phyloP scores from a whole-genome alignment of 73 alveolate species.

The Paramecium biaurelia region DNA sequence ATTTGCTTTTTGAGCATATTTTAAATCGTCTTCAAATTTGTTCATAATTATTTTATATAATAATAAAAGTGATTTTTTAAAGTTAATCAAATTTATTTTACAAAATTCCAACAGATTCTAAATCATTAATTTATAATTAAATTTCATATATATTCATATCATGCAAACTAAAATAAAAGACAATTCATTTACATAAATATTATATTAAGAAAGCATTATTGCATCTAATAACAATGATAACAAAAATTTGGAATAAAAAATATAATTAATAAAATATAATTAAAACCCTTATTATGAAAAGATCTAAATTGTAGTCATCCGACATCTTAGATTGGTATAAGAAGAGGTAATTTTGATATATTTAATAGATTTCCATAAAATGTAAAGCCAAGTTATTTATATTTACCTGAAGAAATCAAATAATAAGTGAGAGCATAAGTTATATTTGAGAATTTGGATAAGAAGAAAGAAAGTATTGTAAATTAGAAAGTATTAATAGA shows the following conservation, averaged over 20 bases:
- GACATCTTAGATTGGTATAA: background rate
- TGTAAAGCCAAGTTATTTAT: background rate
- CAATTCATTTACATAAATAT: background rate
- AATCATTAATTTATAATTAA: no score
- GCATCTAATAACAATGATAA: background rate
- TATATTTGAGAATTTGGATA: constrained; percentile 18
- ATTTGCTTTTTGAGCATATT: background rate
- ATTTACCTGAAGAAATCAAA: background rate
- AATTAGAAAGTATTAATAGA: background rate
- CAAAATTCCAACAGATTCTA: background rate
- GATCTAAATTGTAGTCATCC: background rate
- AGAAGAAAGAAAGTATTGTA: background rate
- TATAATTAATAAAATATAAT: background rate
- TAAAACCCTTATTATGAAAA: background rate
- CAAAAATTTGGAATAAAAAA: background rate
- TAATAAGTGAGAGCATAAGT: background rate
- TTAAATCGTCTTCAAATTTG: constrained; percentile 8
- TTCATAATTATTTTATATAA: background rate
- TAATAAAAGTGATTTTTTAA: no score
- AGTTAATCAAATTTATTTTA: background rate
- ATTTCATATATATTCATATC: no score
- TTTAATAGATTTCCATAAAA: background rate
- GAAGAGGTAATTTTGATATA: background rate
- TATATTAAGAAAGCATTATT: background rate
- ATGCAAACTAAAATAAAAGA: background rate